phyloP scores from a whole-genome alignment of 169 alveolate genomes.

The Cryptosporidium felis region DNA sequence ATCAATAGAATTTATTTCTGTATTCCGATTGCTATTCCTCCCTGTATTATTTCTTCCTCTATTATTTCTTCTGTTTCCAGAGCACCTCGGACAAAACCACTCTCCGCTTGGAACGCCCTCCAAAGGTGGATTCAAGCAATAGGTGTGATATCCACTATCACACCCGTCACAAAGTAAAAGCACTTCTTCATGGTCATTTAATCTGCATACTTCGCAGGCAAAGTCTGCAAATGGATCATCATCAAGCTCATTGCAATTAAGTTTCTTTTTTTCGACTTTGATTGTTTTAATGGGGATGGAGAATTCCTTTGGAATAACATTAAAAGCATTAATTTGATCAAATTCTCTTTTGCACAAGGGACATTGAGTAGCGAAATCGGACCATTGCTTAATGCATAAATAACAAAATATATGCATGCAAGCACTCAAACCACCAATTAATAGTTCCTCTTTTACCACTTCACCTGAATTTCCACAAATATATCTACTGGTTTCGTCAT shows the following conservation, averaged over 20 bases:
- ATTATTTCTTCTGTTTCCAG: slow-evolving; percentile 41
- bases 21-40: background rate
- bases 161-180: slow-evolving; percentile 77
- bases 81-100: slow-evolving; percentile 79
- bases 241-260: slow-evolving; percentile 33
- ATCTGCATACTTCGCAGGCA: slow-evolving; percentile 64
- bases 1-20: background rate
- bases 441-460: background rate
- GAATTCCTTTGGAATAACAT: slow-evolving; percentile 19
- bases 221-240: slow-evolving; percentile 66
- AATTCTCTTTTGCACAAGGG: slow-evolving; percentile 55
- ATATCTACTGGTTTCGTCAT: too few species aligned
- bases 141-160: slow-evolving; percentile 78
- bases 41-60: slow-evolving; percentile 6
- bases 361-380: slow-evolving; percentile 60
- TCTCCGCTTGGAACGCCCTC: slow-evolving; percentile 77
- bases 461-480: too few species aligned
- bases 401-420: slow-evolving; percentile 61
- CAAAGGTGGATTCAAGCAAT: slow-evolving; percentile 77
- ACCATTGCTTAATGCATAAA: slow-evolving; percentile 50
- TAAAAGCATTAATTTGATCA: slow-evolving; percentile 41
- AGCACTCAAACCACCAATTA: slow-evolving; percentile 37
- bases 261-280: slow-evolving; percentile 16
- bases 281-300: slow-evolving; percentile 28
- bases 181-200: slow-evolving; percentile 64